These are phyloP conservation scores for Aspergillus piperis DNA, from an alignment of 2,329 filamentous ascomycete species.

Conservation along the genomic window DNA sequence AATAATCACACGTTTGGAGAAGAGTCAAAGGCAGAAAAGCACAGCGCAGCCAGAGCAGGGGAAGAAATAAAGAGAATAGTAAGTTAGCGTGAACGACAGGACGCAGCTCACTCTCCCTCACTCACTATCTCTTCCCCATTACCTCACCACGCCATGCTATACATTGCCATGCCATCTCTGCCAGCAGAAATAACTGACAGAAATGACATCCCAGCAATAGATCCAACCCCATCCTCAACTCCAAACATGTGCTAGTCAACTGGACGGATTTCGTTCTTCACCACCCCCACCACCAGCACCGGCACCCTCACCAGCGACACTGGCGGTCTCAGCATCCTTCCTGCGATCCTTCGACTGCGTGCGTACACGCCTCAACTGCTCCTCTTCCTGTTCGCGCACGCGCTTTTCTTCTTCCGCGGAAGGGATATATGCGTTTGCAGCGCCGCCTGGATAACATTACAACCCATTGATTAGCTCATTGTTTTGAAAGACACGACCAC, in stretches of 20 bases:
- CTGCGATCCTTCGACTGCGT: constrained; percentile 23
- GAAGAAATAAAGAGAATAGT: background rate
- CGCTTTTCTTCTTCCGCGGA: constrained; percentile 29
- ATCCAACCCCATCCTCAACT: constrained; percentile 1
- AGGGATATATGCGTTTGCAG: constrained; percentile 37
- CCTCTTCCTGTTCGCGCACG: constrained; percentile 36
- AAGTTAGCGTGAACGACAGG: background rate
- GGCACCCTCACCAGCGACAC: constrained; percentile 7
- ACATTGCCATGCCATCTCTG: background rate
- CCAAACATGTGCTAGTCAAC: constrained; percentile 14
- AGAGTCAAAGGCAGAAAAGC: background rate
- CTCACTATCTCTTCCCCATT: background rate
- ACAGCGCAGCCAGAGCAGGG: background rate
- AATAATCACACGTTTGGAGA: constrained; percentile 3
- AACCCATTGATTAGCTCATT: constrained; percentile 4
- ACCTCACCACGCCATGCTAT: background rate
- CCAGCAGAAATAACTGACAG: background rate
- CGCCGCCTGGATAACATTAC: constrained; percentile 30
- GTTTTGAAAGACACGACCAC: too few species aligned
- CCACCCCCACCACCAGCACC: background rate
- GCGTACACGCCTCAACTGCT: constrained; percentile 34
- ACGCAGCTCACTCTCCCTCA: background rate
- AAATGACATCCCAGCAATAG: background rate
- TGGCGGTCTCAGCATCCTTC: constrained; percentile 18
- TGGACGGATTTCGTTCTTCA: constrained; percentile 8